Base-by-base conservation (phyloP, 805 yeast species). In the Sugiyamaella qingdaonensis region DNA sequence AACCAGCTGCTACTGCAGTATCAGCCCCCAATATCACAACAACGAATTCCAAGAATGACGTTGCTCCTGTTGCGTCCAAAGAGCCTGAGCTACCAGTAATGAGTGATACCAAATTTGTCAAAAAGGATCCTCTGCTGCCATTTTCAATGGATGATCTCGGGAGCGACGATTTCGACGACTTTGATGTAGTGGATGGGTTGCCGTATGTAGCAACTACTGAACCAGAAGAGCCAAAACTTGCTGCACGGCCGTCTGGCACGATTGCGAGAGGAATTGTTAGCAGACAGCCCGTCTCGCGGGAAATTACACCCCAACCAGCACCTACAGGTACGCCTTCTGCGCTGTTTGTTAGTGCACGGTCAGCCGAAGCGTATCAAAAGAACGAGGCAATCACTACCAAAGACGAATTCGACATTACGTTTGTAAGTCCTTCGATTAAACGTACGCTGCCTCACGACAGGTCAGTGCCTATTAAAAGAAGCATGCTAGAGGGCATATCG, bases 331-430 rank as follows among this genome's bases (percentile, higher is more conserved):
- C 52, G 2, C 52, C 61, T 14, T 60, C 58, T 10, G 48, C 53
- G 14, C 53, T 48, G 45, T 65, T 60, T 49, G 63, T 62, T 29
- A 58, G 61, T 48, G 68, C 65, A 7, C 52, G 67, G 2, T 67
- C 61, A 0, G 68, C 68, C 5, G 61, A 58, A 34, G 57, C 57
- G 4, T 54, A 63, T 13, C 68, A 64, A 35, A 53, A 56, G 10
- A 59, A 60, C 31, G 35, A 52, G 27, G 57, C 60, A 2, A 29
- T 65, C 13, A 55, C 64, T 24, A 51, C 53, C 4, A 50, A 52
- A 7, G 56, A 60, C 0, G 49, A 60, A 3, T 64, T 64, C 48
- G 64, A 63, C 31, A 61, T 59, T 27, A 42, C 43, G 2, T 58
- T 56, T 48, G 59, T 53, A 41, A 56, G 60, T 21, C 68, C 67